Evolutionary conservation across 768 basidiomycete genomes (phyloP), one percentile per base, ranked within the genome.

Genomic region (Leccinum variicolor): DNA sequence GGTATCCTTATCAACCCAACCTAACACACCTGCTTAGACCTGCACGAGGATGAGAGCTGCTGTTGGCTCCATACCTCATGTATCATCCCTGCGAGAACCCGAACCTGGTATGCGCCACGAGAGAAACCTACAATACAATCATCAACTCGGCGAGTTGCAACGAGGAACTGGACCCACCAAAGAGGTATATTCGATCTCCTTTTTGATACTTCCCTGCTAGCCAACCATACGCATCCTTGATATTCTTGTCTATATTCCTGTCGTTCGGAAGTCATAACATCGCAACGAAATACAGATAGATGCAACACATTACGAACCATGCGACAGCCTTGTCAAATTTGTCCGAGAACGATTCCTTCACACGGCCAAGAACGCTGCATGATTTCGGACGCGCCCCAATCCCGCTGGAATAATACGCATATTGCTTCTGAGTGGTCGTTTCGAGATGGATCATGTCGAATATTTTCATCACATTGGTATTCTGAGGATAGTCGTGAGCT

Each of bases 321-420:
- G 36, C 36, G 36, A 39, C 36, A 39, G 36, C 36, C 36, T 17
- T n/a, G 36, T 39, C 36, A n/a, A 39, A n/a, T 39, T 17, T 39
- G 17, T 39, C 36, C 8, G n/a, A 39, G 17, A 39, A 3, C 89
- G 29, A 10, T 10, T 29, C 29, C 29, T 10, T 29, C 29, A 29
- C 29, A 29, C 29, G 29, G 29, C 29, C 29, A 29, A 29, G 29
- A 29, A 10, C 29, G 29, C 17, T 17, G 36, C 3, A 39, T 39
- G 36, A 39, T 39, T 39, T 39, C 36, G 36, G 36, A 39, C 17
- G 17, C 36, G 36, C n/a, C 36, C 36, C 36, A 39, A 39, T 39
- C 17, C 36, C 36, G 17, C 36, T 39, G 36, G 36, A 39, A 39
- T 39, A 39, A 39, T 39, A 39, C 4, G 36, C 36, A 39, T 9